Base-by-base conservation (phyloP, 371 early-diverging fungal species). In the Lichtheimia ornata region DNA sequence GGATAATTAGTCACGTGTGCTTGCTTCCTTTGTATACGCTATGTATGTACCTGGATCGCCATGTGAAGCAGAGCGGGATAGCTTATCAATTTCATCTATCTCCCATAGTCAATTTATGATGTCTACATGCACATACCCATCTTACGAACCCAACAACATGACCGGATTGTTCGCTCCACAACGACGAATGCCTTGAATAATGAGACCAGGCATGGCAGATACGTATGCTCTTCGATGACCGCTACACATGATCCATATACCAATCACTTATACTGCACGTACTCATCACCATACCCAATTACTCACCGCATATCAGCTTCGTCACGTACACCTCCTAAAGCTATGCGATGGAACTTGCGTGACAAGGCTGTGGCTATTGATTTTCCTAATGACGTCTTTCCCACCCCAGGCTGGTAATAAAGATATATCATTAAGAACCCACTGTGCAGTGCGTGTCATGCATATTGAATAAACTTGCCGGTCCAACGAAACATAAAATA, bases 181-280 rank as follows among this genome's bases (percentile, higher is more conserved):
- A 58, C 84, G 79, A 11, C 83, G 70, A 52, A 94, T 61, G 0
- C 87, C 92, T 61, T 92, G 91, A 11, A 92, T 79, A 53, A 95
- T 85, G 3, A 90, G 57, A 22, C 95, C 95, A 2, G 95, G 95
- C 79, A 94, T 77, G 22, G 93, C 87, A 13, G 94, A 94, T 54
- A 95, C 84, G 74, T 95, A 95, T 3, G 95, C 93, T 20, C 94
- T 79, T 12, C 94, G 83, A 73, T 95, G 95, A 1, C 95, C 95
- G 35, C 93, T 84, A 53, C n/a, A 15, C 14, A 12, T 15, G 14
- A 52, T 15, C 13, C 12, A 27, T 15, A 27, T 15, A 15, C 17
- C 18, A 41, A 44, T 41, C 40, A 18, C 6, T 11, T 54, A 0
- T 15, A 50, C 22, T 18, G 25, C 57, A 56, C 13, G 5, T 13